Percentiles rank a stretch among this genome's conserved stretches.
Conservation (phyloP, 1,284 basidiomycete genomes). For the Ganoderma resinaceum region DNA sequence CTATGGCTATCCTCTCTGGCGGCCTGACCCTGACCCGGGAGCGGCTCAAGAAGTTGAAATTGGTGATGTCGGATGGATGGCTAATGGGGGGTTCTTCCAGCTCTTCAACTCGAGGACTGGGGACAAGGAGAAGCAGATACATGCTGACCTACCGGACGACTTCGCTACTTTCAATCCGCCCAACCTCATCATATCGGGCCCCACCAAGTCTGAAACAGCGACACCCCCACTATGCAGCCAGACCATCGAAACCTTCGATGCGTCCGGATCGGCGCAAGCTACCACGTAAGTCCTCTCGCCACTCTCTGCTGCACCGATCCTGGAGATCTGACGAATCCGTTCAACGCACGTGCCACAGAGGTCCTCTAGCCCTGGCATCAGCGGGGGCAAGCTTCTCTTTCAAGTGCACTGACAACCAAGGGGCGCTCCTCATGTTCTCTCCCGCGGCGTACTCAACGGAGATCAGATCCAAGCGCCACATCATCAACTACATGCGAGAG, state of each 20-base stretch:
- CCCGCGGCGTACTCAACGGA: slow-evolving; percentile 8
- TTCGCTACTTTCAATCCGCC: slow-evolving; percentile 20
- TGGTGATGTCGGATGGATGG: slow-evolving; percentile 36
- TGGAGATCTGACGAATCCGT: background rate
- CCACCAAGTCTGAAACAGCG: slow-evolving; percentile 6
- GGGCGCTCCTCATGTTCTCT: slow-evolving; percentile 21
- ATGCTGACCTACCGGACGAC: slow-evolving; percentile 10
- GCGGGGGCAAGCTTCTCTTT: slow-evolving; percentile 20
- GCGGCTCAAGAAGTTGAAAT: slow-evolving; percentile 23
- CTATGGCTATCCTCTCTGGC: slow-evolving; percentile 33
- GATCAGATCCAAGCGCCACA: slow-evolving; percentile 22
- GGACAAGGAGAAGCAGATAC: slow-evolving; percentile 3
- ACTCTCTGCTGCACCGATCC: background rate
- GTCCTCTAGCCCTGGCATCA: background rate
- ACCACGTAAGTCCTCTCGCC: background rate
- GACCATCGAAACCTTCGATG: slow-evolving; percentile 16
- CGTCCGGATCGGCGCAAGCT: slow-evolving; percentile 3
- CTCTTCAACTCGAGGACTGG: slow-evolving; percentile 28
- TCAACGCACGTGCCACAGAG: background rate
- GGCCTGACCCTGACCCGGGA: slow-evolving; percentile 7
- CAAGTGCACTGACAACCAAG: slow-evolving; percentile 19
- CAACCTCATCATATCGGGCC: slow-evolving; percentile 9
- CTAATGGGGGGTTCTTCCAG: slow-evolving; percentile 29
- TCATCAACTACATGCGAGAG: slow-evolving; percentile 25
- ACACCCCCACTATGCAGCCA: slow-evolving; percentile 22